phyloP scores from a whole-genome alignment of 495 filamentous ascomycete species.

The Penicillium odoratum region DNA sequence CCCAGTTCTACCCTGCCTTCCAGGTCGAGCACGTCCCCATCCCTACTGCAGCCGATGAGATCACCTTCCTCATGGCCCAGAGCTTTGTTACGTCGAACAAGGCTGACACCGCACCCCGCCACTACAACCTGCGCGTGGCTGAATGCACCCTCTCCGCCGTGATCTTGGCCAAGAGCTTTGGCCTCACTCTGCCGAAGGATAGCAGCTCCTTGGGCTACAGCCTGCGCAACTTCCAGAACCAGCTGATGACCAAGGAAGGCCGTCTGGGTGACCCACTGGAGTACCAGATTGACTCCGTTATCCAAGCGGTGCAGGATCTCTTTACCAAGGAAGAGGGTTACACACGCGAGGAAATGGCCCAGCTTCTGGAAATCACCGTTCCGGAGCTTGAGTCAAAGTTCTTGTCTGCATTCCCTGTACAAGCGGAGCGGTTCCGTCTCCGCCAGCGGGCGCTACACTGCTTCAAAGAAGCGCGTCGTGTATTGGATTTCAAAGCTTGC shows the following conservation, averaged over 20 bases:
- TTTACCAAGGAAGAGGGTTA: slow-evolving; percentile 79
- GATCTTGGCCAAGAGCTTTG: slow-evolving; percentile 61
- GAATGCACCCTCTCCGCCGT: slow-evolving; percentile 90
- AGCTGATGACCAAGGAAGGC: slow-evolving; percentile 67
- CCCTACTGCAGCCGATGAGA: slow-evolving; percentile 75
- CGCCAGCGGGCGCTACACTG: slow-evolving; percentile 86
- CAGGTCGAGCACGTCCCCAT: slow-evolving; percentile 76
- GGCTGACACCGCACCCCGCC: slow-evolving; percentile 85
- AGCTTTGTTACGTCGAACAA: slow-evolving; percentile 93
- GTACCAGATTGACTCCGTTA: slow-evolving; percentile 67
- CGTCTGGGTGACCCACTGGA: slow-evolving; percentile 55
- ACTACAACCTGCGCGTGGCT: slow-evolving; percentile 96
- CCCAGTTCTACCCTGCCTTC: slow-evolving; percentile 84
- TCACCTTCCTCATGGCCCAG: slow-evolving; percentile 91
- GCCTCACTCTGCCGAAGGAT: slow-evolving; percentile 71
- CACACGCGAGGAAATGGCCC: slow-evolving; percentile 82
- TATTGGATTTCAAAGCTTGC: slow-evolving; percentile 75
- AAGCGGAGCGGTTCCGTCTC: slow-evolving; percentile 84
- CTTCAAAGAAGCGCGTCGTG: slow-evolving; percentile 83
- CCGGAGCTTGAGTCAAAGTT: slow-evolving; percentile 70
- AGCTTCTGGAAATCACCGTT: slow-evolving; percentile 65
- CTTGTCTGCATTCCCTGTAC: slow-evolving; percentile 82
- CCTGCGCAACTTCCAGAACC: slow-evolving; percentile 81
- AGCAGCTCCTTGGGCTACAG: slow-evolving; percentile 80
- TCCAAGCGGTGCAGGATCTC: slow-evolving; percentile 60